A percentile compares a stretch with the other conserved stretches of the same genome.
phyloP scores from a whole-genome alignment of 164 flowering plant genomes.

The Protea cynaroides region DNA sequence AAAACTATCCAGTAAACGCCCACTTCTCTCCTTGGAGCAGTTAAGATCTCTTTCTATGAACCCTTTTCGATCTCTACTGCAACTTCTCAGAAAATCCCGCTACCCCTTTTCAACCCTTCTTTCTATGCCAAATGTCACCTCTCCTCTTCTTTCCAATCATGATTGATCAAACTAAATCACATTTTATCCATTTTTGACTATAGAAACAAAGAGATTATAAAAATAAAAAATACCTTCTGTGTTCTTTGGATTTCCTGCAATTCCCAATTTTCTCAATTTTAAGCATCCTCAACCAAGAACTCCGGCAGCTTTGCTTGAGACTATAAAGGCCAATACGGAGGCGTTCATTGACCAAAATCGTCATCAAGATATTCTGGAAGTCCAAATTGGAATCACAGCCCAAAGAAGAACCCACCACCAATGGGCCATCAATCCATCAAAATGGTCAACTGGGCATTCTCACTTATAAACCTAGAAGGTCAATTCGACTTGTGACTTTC shows the following conservation, averaged over 20 bases:
- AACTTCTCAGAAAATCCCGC: background rate
- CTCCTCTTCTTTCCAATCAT: no score
- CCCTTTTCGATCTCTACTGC: background rate
- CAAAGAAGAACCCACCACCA: conserved; percentile 14
- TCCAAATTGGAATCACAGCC: conserved; percentile 17
- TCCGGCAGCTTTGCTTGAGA: conserved; percentile 43
- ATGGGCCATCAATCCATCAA: conserved; percentile 6
- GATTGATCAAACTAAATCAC: no score
- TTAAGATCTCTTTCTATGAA: conserved; percentile 1
- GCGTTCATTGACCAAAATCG: conserved; percentile 43
- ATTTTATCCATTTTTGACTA: no score
- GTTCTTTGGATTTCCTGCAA: conserved; percentile 1
- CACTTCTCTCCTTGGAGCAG: conserved; percentile 15
- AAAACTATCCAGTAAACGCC: conserved; percentile 12
- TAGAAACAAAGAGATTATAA: no score
- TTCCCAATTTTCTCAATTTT: conserved; percentile 28
- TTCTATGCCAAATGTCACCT: no score
- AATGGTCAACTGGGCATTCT: conserved; percentile 17
- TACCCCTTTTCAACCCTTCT: no score
- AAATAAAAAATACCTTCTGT: no score
- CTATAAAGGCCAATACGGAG: conserved; percentile 41
- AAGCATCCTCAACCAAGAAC: conserved; percentile 26
- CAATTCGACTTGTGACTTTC: conserved; percentile 69
- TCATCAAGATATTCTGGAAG: conserved; percentile 50
- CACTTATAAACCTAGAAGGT: conserved; percentile 13